These are phyloP conservation scores for Xerophyta viscosa DNA, from an alignment of 106 monocot genomes.

Conservation along the genomic window DNA sequence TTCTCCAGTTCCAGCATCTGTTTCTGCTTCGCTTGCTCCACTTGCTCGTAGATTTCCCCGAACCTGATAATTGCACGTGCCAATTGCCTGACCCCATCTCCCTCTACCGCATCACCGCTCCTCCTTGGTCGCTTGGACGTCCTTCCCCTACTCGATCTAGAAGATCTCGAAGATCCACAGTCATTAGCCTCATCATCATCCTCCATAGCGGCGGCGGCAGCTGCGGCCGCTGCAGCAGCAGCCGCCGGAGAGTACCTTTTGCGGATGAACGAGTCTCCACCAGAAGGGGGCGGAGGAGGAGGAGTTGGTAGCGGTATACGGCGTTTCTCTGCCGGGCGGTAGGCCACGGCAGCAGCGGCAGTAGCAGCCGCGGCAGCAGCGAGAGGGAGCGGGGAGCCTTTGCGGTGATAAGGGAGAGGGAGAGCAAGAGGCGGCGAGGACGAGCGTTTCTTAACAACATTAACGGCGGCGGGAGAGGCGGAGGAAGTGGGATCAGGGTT, in stretches of 20 bases:
- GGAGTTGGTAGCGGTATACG: not conserved
- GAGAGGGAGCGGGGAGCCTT: not conserved
- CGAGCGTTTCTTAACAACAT: slow-evolving; percentile 7
- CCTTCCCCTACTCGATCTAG: slow-evolving; percentile 16
- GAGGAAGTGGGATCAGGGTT: not conserved
- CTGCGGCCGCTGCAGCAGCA: slow-evolving; percentile 21
- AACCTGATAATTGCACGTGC: slow-evolving; percentile 56
- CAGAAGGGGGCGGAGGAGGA: slow-evolving; percentile 2
- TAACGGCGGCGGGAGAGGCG: slow-evolving; percentile 3
- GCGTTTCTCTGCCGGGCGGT: slow-evolving; percentile 7
- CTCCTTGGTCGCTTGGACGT: slow-evolving; percentile 10
- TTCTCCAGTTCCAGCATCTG: slow-evolving; percentile 88
- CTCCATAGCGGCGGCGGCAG: slow-evolving; percentile 19
- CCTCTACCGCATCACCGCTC: slow-evolving; percentile 18
- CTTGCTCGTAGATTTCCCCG: slow-evolving; percentile 77
- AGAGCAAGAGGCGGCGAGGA: slow-evolving; percentile 21
- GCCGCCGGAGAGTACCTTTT: slow-evolving; percentile 21
- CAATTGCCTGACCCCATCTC: slow-evolving; percentile 50
- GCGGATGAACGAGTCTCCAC: slow-evolving; percentile 7
- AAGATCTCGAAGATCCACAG: slow-evolving; percentile 17
- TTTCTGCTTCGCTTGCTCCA: slow-evolving; percentile 62
- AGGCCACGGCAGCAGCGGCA: slow-evolving; percentile 4
- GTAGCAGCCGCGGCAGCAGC: not conserved
- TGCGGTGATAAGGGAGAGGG: slow-evolving; percentile 15
- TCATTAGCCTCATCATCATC: slow-evolving; percentile 10